Evolutionary conservation across 176 grass and related monocot genomes (phyloP).

Genomic region (Aegilops tauschii): DNA sequence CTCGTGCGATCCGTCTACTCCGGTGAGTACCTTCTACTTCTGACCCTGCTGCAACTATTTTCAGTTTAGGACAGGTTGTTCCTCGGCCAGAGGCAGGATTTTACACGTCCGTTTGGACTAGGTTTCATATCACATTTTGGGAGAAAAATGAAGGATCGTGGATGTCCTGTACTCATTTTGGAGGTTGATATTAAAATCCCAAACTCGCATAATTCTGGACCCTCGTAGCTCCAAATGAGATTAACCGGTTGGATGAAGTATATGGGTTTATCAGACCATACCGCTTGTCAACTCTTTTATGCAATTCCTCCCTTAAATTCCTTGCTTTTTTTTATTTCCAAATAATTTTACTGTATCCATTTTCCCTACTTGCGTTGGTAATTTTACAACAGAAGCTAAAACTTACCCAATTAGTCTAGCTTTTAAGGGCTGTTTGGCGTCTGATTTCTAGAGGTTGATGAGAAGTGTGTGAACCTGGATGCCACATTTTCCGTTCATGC

Average conservation of each 20-base stretch:
- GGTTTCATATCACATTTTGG: neutral
- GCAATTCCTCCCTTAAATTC: neutral
- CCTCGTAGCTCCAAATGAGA: neutral
- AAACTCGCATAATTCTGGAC: neutral
- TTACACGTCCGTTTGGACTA: neutral
- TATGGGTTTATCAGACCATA: neutral
- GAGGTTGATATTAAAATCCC: neutral
- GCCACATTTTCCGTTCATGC: constrained; percentile 65
- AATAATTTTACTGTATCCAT: neutral
- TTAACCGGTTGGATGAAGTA: neutral
- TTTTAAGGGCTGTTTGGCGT: neutral
- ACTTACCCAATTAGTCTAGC: neutral
- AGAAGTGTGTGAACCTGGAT: constrained; percentile 77
- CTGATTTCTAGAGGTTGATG: constrained; percentile 66
- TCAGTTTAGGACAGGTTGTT: constrained; percentile 1
- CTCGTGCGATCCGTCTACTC: constrained; percentile 91
- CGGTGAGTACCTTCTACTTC: constrained; percentile 36
- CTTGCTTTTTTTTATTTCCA: neutral
- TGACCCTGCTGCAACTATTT: neutral
- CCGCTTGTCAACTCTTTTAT: neutral
- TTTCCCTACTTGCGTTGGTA: neutral
- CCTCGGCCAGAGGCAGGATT: neutral
- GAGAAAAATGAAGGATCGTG: neutral
- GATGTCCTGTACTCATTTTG: neutral
- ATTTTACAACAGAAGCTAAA: neutral